These are phyloP conservation scores for Amaranthus cruentus DNA, from an alignment of 148 eudicot species.

Conservation along the genomic window DNA sequence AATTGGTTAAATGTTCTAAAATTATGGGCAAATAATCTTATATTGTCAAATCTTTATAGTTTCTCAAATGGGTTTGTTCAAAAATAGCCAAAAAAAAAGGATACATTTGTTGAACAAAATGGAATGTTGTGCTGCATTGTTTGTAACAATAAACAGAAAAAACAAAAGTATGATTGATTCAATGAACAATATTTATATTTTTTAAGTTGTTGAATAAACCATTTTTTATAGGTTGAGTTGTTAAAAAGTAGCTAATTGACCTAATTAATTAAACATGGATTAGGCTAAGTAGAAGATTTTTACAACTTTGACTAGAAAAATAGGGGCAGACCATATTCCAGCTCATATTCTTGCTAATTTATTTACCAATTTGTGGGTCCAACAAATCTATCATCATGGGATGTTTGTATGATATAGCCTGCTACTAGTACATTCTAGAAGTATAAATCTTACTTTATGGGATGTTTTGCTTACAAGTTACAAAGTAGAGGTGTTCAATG, in stretches of 20 bases:
- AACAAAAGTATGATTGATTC: not conserved
- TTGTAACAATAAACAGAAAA: conserved; percentile 9
- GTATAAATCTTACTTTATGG: conserved; percentile 8
- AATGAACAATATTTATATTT: conserved; percentile 6
- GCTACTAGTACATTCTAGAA: too few relatives aligned
- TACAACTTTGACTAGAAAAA: not conserved
- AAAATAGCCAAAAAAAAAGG: not conserved
- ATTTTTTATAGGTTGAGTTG: not conserved
- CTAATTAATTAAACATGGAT: conserved; percentile 13
- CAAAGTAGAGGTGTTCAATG: too few relatives aligned
- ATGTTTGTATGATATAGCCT: not conserved
- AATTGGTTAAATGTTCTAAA: not conserved
- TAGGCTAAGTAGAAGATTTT: not conserved
- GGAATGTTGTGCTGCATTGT: not conserved
- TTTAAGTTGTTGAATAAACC: conserved; percentile 1
- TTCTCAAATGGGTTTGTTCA: not conserved
- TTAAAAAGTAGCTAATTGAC: conserved; percentile 6
- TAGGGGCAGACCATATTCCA: conserved; percentile 10
- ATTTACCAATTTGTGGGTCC: conserved; percentile 10
- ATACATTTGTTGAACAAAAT: not conserved
- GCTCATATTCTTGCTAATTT: not conserved
- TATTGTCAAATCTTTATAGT: not conserved
- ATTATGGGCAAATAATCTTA: conserved; percentile 3
- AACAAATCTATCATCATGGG: conserved; percentile 6
- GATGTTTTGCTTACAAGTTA: not conserved